Conservation (phyloP, 768 basidiomycete genomes). For the Tulasnella sp. region DNA sequence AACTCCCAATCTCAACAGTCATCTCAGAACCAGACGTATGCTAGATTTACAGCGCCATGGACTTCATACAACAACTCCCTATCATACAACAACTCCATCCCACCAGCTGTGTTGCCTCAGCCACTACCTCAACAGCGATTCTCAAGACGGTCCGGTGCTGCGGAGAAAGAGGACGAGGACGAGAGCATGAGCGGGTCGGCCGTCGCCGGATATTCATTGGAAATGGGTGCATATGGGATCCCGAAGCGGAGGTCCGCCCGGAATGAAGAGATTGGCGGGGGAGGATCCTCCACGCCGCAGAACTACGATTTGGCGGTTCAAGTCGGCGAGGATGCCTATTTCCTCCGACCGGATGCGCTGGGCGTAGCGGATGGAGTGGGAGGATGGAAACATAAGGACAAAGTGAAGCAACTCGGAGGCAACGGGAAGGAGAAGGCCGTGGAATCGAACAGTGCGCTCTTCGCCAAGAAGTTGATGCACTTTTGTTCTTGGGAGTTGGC, state of each 20-base stretch:
- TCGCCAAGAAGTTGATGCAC: slow-evolving; percentile 71
- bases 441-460: slow-evolving; percentile 42
- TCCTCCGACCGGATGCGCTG: slow-evolving; percentile 66
- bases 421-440: slow-evolving; percentile 29
- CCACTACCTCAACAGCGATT: too few species aligned
- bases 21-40: too few species aligned
- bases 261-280: neutral
- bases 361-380: slow-evolving; percentile 95
- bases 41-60: too few species aligned
- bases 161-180: too few species aligned
- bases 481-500: slow-evolving; percentile 56
- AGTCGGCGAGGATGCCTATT: slow-evolving; percentile 90
- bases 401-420: slow-evolving; percentile 20
- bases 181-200: too few species aligned
- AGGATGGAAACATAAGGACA: slow-evolving; percentile 53
- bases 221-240: slow-evolving; percentile 77
- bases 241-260: slow-evolving; percentile 41
- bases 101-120: too few species aligned
- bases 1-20: too few species aligned
- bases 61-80: too few species aligned
- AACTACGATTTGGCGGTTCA: slow-evolving; percentile 48
- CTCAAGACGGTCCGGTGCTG: too few species aligned
- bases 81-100: too few species aligned
- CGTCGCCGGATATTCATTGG: slow-evolving; percentile 29
- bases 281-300: slow-evolving; percentile 22